Conservation (phyloP, 2,329 filamentous ascomycete genomes). For the Zalaria obscura region DNA sequence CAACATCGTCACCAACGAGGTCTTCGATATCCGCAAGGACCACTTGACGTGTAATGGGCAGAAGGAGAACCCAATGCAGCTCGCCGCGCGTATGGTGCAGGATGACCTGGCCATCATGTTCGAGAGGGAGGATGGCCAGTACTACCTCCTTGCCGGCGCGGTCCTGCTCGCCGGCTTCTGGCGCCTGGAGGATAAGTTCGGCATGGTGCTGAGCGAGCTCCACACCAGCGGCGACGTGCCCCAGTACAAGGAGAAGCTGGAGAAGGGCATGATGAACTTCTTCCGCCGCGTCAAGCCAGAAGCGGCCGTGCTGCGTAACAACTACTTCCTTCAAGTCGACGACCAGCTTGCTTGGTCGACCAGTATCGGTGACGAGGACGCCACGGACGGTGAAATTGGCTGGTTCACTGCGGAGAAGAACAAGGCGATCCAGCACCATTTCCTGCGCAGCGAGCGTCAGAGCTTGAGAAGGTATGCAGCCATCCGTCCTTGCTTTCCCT, state of each 20-base stretch:
- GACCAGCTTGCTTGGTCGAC: slow-evolving; percentile 61
- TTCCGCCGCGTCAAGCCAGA: slow-evolving; percentile 59
- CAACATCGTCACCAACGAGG: slow-evolving; percentile 58
- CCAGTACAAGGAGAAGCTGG: slow-evolving; percentile 54
- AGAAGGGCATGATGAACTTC: slow-evolving; percentile 70
- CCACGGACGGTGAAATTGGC: slow-evolving; percentile 34
- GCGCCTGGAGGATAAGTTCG: slow-evolving; percentile 67
- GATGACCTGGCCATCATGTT: slow-evolving; percentile 80
- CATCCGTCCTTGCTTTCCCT: not conserved
- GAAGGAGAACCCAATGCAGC: slow-evolving; percentile 65
- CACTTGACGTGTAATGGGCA: slow-evolving; percentile 33
- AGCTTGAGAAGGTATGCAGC: slow-evolving; percentile 40
- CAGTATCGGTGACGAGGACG: slow-evolving; percentile 62
- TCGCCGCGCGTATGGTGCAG: slow-evolving; percentile 57
- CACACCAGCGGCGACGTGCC: slow-evolving; percentile 68
- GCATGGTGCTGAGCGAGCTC: slow-evolving; percentile 66
- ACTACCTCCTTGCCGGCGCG: slow-evolving; percentile 64
- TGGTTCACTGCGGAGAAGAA: slow-evolving; percentile 70
- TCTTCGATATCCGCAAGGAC: slow-evolving; percentile 50
- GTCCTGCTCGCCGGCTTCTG: slow-evolving; percentile 73
- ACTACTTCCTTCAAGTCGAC: slow-evolving; percentile 83
- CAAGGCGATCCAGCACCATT: slow-evolving; percentile 57
- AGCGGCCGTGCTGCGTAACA: slow-evolving; percentile 54
- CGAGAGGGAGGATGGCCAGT: slow-evolving; percentile 60
- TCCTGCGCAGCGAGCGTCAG: slow-evolving; percentile 65